Percentiles rank a stretch among this genome's conserved stretches.
Conservation (phyloP, 345 rosid genomes). For the Nephelium lappaceum region DNA sequence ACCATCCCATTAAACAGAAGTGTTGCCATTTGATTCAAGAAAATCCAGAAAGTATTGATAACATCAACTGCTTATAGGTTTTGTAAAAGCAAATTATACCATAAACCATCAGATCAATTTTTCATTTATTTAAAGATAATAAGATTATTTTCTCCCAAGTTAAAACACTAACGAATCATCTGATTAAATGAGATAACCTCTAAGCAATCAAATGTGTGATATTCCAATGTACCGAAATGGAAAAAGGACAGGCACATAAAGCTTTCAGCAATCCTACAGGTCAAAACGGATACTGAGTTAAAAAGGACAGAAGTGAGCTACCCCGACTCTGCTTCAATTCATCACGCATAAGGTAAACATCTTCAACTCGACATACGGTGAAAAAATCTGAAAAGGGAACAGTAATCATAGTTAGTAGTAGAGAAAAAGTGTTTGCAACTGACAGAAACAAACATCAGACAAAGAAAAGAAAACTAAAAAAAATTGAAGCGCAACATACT, state of each 20-base stretch:
- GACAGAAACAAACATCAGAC: slow-evolving; percentile 2
- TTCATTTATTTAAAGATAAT: background rate
- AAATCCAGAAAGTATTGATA: background rate
- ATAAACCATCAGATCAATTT: slow-evolving; percentile 4
- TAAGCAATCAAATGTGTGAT: background rate
- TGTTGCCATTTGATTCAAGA: background rate
- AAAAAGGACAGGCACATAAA: background rate
- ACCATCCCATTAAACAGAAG: background rate
- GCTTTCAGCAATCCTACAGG: slow-evolving; percentile 1
- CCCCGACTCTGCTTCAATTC: slow-evolving; percentile 96
- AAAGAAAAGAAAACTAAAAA: slow-evolving; percentile 19
- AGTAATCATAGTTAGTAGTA: slow-evolving; percentile 9
- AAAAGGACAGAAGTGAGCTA: slow-evolving; percentile 36
- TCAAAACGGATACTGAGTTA: slow-evolving; percentile 1
- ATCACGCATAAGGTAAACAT: slow-evolving; percentile 99
- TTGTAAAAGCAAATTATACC: background rate
- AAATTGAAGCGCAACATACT: slow-evolving; percentile 46
- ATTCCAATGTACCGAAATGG: background rate
- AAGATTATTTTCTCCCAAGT: background rate
- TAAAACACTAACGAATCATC: background rate
- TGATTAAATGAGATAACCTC: background rate
- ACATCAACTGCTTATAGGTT: background rate
- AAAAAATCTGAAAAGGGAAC: slow-evolving; percentile 61
- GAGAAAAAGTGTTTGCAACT: background rate
- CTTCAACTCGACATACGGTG: slow-evolving; percentile 85